phyloP scores from a whole-genome alignment of 805 yeast species.

The Pichia pseudocactophila region DNA sequence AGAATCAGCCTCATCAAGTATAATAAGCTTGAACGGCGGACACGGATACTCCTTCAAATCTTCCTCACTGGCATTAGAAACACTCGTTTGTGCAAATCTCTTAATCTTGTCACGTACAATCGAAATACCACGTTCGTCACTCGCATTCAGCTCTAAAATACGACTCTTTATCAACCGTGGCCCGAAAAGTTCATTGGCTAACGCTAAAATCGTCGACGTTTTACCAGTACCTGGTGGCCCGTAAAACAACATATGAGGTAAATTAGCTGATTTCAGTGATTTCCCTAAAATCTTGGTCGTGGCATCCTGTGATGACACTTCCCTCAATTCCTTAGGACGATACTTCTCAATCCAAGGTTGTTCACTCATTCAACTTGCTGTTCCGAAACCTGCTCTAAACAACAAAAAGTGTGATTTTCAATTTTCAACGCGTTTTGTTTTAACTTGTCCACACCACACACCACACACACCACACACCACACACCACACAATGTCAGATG shows the following conservation, averaged over 20 bases:
- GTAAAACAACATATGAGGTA: slow-evolving; percentile 87
- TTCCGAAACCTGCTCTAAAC: too few relatives aligned
- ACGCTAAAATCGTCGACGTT: slow-evolving; percentile 78
- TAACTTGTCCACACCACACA: too few relatives aligned
- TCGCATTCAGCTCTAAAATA: slow-evolving; percentile 78
- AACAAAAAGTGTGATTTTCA: too few relatives aligned
- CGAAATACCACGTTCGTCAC: slow-evolving; percentile 85
- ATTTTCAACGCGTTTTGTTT: too few relatives aligned
- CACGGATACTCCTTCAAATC: slow-evolving; percentile 77
- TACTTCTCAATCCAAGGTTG: slow-evolving; percentile 90
- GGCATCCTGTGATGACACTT: slow-evolving; percentile 86
- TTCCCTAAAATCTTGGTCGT: slow-evolving; percentile 77
- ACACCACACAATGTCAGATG: slow-evolving; percentile 6
- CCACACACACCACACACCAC: too few relatives aligned
- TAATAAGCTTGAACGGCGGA: slow-evolving; percentile 91
- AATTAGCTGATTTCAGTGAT: slow-evolving; percentile 69
- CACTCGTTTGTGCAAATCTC: slow-evolving; percentile 76
- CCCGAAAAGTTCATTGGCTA: slow-evolving; percentile 73
- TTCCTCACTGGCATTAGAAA: slow-evolving; percentile 67
- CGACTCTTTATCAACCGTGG: slow-evolving; percentile 60
- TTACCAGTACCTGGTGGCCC: slow-evolving; percentile 96
- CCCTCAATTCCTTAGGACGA: slow-evolving; percentile 81
- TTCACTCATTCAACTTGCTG: too few relatives aligned
- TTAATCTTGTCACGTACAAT: slow-evolving; percentile 81
- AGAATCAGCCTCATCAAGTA: slow-evolving; percentile 94